Evolutionary conservation across 805 yeast species (phyloP).

Genomic region (Schwanniomyces polymorphus): DNA sequence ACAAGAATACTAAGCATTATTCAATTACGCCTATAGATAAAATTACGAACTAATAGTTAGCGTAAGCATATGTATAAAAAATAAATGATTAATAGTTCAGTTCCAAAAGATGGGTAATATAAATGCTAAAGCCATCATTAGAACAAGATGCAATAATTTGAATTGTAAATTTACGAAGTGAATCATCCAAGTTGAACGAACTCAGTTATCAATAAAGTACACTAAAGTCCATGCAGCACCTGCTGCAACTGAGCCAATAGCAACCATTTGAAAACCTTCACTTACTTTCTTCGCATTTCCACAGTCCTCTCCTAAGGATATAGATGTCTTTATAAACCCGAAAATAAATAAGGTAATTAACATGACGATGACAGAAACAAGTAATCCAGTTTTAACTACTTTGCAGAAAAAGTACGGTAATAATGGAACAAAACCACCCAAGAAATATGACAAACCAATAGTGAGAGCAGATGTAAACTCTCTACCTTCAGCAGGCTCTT

Average conservation of each 20-base stretch:
- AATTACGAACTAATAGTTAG: not conserved
- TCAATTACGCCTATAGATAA: not conserved
- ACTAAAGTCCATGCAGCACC: constrained; percentile 96
- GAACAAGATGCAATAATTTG: not conserved
- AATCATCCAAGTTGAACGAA: not conserved
- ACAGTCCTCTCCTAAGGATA: constrained; percentile 80
- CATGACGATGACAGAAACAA: constrained; percentile 79
- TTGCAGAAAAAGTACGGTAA: constrained; percentile 84
- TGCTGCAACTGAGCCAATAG: constrained; percentile 97
- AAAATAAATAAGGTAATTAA: constrained; percentile 79
- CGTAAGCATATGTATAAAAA: not conserved
- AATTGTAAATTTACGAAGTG: not conserved
- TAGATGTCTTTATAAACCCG: constrained; percentile 81
- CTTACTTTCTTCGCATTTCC: constrained; percentile 56
- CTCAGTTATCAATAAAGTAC: constrained; percentile 55
- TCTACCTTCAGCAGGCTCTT: constrained; percentile 92
- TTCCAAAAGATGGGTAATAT: not conserved
- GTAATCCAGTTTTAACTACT: constrained; percentile 75
- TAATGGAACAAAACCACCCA: constrained; percentile 91
- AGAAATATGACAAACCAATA: constrained; percentile 83
- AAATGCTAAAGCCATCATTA: not conserved
- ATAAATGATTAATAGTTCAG: not conserved
- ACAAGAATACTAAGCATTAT: not conserved
- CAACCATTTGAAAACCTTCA: constrained; percentile 89
- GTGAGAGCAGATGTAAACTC: constrained; percentile 86